These are phyloP conservation scores for Cyphellophora europaea DNA, from an alignment of 2,329 filamentous ascomycete species.

Conservation along the genomic window DNA sequence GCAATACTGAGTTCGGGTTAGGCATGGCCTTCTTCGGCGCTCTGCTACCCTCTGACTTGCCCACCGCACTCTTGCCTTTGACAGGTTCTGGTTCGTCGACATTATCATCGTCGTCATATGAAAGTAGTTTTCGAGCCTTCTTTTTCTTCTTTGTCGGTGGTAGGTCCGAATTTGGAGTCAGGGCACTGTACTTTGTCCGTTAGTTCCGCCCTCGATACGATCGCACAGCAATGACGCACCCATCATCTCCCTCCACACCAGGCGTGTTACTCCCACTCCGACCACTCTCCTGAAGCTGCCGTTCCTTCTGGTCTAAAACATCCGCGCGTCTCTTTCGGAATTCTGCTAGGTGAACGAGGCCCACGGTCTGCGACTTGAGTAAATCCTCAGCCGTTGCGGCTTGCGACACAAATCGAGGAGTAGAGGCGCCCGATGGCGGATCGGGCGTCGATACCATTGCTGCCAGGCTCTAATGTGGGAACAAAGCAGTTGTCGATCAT, in stretches of 20 bases:
- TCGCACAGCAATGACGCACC: constrained; percentile 38
- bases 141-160: constrained; percentile 43
- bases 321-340: constrained; percentile 94
- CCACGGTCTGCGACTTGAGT: constrained; percentile 78
- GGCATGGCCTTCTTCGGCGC: constrained; percentile 28
- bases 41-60: constrained; percentile 16
- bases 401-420: constrained; percentile 59
- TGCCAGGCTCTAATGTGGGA: too few relatives aligned
- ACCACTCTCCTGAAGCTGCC: constrained; percentile 61
- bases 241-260: constrained; percentile 43
- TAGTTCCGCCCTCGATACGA: constrained; percentile 27
- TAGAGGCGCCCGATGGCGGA: constrained; percentile 31
- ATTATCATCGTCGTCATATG: constrained; percentile 52
- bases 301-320: constrained; percentile 82
- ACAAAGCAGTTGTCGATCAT: too few relatives aligned
- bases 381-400: constrained; percentile 70
- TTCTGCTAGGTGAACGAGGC: constrained; percentile 82
- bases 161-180: constrained; percentile 35
- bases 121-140: constrained; percentile 53
- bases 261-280: constrained; percentile 37
- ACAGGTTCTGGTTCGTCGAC: constrained; percentile 29
- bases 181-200: constrained; percentile 49
- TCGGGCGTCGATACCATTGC: too few relatives aligned
- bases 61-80: constrained; percentile 1
- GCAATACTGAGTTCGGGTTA: constrained; percentile 30